phyloP scores from a whole-genome alignment of 2,329 filamentous ascomycete genomes.

The Leptographium wingfieldii region DNA sequence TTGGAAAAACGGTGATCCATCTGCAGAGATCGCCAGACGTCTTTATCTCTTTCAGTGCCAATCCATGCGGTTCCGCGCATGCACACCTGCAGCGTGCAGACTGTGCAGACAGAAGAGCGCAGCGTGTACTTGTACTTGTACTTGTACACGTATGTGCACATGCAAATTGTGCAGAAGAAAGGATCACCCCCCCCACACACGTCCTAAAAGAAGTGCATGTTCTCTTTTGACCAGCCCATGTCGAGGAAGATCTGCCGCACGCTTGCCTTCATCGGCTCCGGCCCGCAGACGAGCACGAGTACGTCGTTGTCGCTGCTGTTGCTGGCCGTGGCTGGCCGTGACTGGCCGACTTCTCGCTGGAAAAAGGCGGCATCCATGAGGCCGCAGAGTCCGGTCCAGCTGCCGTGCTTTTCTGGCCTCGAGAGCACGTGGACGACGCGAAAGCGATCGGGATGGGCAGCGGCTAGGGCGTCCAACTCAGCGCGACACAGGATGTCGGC shows the following conservation, averaged over 20 bases:
- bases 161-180: background rate
- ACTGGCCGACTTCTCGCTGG: constrained; percentile 36
- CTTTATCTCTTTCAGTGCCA: too few relatives aligned
- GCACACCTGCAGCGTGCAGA: too few relatives aligned
- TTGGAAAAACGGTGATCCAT: too few relatives aligned
- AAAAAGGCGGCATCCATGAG: constrained; percentile 53
- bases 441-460: constrained; percentile 40
- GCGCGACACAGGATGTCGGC: constrained; percentile 71
- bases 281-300: constrained; percentile 70
- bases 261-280: constrained; percentile 58
- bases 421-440: constrained; percentile 59
- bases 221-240: constrained; percentile 59
- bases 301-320: constrained; percentile 26
- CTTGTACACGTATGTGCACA: background rate
- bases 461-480: constrained; percentile 55
- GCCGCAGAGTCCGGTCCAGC: constrained; percentile 58
- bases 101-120: too few relatives aligned
- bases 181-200: background rate
- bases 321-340: constrained; percentile 3
- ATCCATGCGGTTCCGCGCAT: background rate
- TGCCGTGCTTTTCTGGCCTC: constrained; percentile 34
- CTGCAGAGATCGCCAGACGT: too few relatives aligned
- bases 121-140: background rate
- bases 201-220: constrained; percentile 60
- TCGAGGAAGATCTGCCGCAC: constrained; percentile 38